Evolutionary conservation across 2,329 filamentous ascomycete species (phyloP), one percentile per base, ranked within the genome.

Genomic region (Bipolaris bicolor): DNA sequence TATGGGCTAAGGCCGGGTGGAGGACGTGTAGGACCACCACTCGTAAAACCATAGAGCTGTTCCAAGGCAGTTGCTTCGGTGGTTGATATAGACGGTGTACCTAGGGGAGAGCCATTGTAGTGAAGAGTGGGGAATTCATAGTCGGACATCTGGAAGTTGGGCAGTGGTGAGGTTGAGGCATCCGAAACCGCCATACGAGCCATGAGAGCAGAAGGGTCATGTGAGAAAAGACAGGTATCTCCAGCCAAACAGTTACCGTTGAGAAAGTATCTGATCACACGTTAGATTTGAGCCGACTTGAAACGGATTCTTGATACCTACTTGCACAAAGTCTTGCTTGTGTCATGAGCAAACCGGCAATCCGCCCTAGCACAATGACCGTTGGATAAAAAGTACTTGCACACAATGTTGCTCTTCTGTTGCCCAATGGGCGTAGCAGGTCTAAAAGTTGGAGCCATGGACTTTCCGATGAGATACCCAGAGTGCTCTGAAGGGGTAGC

Each of bases 311-410:
- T 41, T 36, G 20, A 13, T 37, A 89, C 91, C 84, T 82, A 96
- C 91, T 98, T 98, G 93, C 95, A 99, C 61, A 99, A 85, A 70
- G 97, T 95, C 72, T 91, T 96, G 73, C 91, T 96, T 43, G 97
- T 84, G 75, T 99, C 94, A 77, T 99, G 95, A 66, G 93, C 97
- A 78, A 98, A 99, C 56, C 94, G 89, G 76, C 95, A 99, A 77
- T 99, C 95, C 58, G 94, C 94, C 57, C 95, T 88, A 51, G 97
- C 87, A 76, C 95, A 99, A 76, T 95, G 91, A n/a, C 95, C 95
- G 7, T 90, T 96, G 9, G 93, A 94, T 62, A 99, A 82, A 82
- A 92, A 98, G 77, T 98, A 99, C 78, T 97, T 96, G 85, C 95
- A 99, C 40, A 98, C 91, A 37, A 97, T 89, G 24, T 92, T 90